Percentiles rank a stretch among this genome's conserved stretches.
Conservation (phyloP, 108 stramenopile genomes). For the Cyclotella cryptica region DNA sequence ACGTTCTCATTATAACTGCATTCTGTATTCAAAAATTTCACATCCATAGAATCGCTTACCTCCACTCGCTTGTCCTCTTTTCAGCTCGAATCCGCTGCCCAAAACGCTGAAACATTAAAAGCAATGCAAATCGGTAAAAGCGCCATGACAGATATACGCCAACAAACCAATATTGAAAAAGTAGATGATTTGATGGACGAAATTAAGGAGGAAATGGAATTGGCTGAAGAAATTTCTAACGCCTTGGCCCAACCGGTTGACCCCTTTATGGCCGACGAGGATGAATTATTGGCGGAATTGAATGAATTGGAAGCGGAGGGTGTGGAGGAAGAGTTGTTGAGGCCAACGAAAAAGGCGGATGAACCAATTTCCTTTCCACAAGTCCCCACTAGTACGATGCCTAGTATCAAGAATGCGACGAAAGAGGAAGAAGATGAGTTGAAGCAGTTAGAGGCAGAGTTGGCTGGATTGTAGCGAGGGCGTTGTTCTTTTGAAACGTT, state of each 20-base stretch:
- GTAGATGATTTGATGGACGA: constrained; percentile 97
- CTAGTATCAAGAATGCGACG: constrained; percentile 63
- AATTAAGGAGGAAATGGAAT: constrained; percentile 94
- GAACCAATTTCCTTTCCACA: constrained; percentile 53
- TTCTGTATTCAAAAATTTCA: not conserved
- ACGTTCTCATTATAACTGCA: not conserved
- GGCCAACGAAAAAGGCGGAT: constrained; percentile 54
- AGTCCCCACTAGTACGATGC: constrained; percentile 74
- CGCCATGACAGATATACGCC: constrained; percentile 90
- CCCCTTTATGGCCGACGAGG: constrained; percentile 84
- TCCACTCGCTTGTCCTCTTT: not conserved
- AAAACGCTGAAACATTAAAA: constrained; percentile 93
- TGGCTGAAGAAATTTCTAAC: constrained; percentile 86
- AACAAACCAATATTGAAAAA: constrained; percentile 91
- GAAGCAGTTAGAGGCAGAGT: constrained; percentile 84
- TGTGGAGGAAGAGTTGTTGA: constrained; percentile 83
- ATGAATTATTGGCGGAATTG: constrained; percentile 92
- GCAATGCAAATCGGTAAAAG: constrained; percentile 91
- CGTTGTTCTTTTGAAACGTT: constrained; percentile 22
- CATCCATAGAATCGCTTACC: not conserved
- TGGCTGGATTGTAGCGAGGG: constrained; percentile 84
- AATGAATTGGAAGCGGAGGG: constrained; percentile 87
- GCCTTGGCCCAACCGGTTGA: constrained; percentile 91
- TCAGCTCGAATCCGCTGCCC: constrained; percentile 89
- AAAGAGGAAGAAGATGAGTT: constrained; percentile 89